These are phyloP conservation scores for Candida dubliniensis DNA, from an alignment of 1,139 yeast species.

Conservation along the genomic window DNA sequence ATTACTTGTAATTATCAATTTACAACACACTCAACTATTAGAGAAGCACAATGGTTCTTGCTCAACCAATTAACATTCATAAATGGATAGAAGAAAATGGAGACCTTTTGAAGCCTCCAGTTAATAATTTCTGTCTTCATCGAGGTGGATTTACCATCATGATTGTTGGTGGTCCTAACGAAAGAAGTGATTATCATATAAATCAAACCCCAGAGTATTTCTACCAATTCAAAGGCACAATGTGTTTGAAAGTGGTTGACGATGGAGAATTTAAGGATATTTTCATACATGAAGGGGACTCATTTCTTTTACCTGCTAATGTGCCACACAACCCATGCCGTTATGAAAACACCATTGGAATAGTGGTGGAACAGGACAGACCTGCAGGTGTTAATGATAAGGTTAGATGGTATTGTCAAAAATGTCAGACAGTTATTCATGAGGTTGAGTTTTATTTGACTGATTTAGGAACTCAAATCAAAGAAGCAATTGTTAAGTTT, in stretches of 20 bases:
- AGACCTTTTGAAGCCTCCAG: constrained; percentile 83
- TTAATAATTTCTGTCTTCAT: constrained; percentile 85
- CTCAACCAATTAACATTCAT: constrained; percentile 70
- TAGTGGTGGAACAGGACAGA: constrained; percentile 93
- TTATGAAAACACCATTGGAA: constrained; percentile 80
- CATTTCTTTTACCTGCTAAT: constrained; percentile 80
- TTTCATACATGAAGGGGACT: constrained; percentile 79
- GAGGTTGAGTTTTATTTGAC: constrained; percentile 71
- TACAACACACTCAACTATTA: background rate
- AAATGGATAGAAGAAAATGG: constrained; percentile 80
- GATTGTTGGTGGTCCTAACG: constrained; percentile 96
- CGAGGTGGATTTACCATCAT: constrained; percentile 91
- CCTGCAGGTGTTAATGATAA: constrained; percentile 68
- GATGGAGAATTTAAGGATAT: constrained; percentile 72
- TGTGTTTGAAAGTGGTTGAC: constrained; percentile 85
- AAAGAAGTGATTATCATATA: constrained; percentile 87
- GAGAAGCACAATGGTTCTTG: constrained; percentile 45
- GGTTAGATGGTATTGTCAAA: constrained; percentile 82
- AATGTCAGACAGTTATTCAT: constrained; percentile 63
- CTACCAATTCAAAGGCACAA: constrained; percentile 80
- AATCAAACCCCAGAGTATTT: constrained; percentile 96
- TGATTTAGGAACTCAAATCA: constrained; percentile 90
- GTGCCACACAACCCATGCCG: constrained; percentile 91
- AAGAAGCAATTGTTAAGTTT: constrained; percentile 73
- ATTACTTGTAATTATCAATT: background rate